Conservation (phyloP, 805 yeast species). For the Soucietia sequanensis region DNA sequence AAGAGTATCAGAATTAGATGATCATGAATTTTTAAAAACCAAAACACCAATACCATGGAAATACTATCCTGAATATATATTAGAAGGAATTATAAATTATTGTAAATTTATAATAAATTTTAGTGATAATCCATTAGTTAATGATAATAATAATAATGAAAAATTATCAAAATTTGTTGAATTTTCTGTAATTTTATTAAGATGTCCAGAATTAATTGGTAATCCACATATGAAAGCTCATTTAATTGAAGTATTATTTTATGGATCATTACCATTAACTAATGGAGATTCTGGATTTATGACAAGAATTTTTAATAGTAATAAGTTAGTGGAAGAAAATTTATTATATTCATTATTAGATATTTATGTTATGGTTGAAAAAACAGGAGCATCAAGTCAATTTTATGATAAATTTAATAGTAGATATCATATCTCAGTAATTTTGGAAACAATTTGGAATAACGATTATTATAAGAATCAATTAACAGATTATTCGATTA, state of each 20-base stretch:
- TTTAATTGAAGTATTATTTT: constrained; percentile 74
- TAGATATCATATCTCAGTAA: constrained; percentile 80
- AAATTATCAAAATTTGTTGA: constrained; percentile 62
- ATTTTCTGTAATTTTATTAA: constrained; percentile 67
- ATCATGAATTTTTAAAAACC: constrained; percentile 65
- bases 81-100: constrained; percentile 80
- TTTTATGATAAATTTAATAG: constrained; percentile 95
- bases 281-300: constrained; percentile 72
- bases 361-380: constrained; percentile 91
- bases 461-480: constrained; percentile 66
- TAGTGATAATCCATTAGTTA: constrained; percentile 54
- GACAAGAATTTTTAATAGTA: constrained; percentile 60
- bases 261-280: constrained; percentile 61
- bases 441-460: constrained; percentile 82
- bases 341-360: constrained; percentile 81
- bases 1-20: constrained; percentile 68
- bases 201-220: constrained; percentile 82
- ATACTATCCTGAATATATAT: constrained; percentile 78
- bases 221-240: constrained; percentile 92
- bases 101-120: constrained; percentile 60
- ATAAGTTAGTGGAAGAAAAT: constrained; percentile 61
- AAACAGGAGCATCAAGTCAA: constrained; percentile 92
- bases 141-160: constrained; percentile 42
- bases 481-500: constrained; percentile 62
- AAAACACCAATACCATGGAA: constrained; percentile 75